A percentile compares a stretch with the other conserved stretches of the same genome.
Evolutionary conservation across 495 filamentous ascomycete genomes (phyloP).

Genomic region (Penicillium coprophilum): DNA sequence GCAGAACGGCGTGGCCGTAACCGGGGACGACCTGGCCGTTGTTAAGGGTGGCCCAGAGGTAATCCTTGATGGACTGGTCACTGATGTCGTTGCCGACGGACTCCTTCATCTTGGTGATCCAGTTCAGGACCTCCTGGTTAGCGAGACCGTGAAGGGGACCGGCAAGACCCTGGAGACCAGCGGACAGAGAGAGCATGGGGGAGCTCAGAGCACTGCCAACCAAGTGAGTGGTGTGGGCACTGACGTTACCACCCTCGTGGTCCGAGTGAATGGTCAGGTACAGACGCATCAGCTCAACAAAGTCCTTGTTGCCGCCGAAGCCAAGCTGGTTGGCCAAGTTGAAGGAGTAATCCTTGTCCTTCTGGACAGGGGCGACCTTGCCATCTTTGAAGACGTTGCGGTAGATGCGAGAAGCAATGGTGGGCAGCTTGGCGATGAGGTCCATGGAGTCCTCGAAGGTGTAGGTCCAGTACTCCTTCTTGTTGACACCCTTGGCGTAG

Average conservation of each 20-base stretch:
- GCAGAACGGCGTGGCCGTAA: conserved; percentile 97
- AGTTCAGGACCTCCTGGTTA: conserved; percentile 98
- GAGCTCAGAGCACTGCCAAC: conserved; percentile 97
- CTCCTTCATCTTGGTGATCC: conserved; percentile 99
- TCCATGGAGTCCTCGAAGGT: conserved; percentile 99
- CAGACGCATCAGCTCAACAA: conserved; percentile 94
- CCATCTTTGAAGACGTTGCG: conserved; percentile 99
- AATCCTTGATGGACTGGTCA: conserved; percentile 93
- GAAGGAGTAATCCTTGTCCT: conserved; percentile 97
- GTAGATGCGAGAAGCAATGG: conserved; percentile 97
- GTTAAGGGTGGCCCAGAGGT: conserved; percentile 97
- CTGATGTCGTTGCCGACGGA: conserved; percentile 88
- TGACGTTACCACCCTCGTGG: conserved; percentile 98
- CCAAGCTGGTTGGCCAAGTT: conserved; percentile 99
- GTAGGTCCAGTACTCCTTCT: conserved; percentile 98
- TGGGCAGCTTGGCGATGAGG: conserved; percentile 98
- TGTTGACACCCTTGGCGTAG: conserved; percentile 97
- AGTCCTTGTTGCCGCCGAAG: conserved; percentile 92
- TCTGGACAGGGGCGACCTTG: conserved; percentile 91
- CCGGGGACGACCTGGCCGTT: conserved; percentile 92
- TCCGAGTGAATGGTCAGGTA: conserved; percentile 99
- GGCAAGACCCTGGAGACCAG: conserved; percentile 95
- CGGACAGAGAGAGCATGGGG: conserved; percentile 91
- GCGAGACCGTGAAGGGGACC: conserved; percentile 98
- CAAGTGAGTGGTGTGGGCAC: conserved; percentile 96